Conservation (phyloP, 2,329 filamentous ascomycete species). For the Metarhizium robertsii region DNA sequence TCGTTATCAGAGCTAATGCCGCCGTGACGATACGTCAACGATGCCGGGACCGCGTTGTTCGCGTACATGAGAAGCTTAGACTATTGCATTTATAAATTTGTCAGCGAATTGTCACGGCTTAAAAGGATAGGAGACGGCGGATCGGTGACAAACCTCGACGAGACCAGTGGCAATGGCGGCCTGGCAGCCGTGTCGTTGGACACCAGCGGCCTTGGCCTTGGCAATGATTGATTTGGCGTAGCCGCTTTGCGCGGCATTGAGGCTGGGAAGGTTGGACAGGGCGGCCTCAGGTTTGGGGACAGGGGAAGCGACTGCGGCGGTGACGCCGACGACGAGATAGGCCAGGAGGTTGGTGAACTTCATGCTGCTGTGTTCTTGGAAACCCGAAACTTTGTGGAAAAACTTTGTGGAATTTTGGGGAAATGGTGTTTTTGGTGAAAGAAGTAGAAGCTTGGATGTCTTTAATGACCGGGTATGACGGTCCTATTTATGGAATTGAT, state of each 20-base stretch:
- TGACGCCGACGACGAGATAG: no score
- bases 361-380: no score
- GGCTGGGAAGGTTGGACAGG: constrained; percentile 8
- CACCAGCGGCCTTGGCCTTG: constrained; percentile 8
- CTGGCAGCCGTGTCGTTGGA: constrained; percentile 13
- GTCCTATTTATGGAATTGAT: no score
- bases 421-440: no score
- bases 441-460: no score
- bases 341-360: no score
- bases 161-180: constrained; percentile 13
- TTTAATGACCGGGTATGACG: no score
- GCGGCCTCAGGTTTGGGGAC: no score
- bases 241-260: constrained; percentile 10
- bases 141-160: constrained; percentile 10
- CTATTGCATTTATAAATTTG: not conserved
- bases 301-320: no score
- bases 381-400: no score
- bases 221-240: constrained; percentile 13
- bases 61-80: constrained; percentile 12
- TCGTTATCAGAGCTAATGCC: constrained; percentile 13
- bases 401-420: no score
- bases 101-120: no score
- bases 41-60: constrained; percentile 12
- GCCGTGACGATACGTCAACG: constrained; percentile 11
- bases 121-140: not conserved